phyloP scores from a whole-genome alignment of 192 early-diverging fungal species.

The Gorgonomyces haynaldii region DNA sequence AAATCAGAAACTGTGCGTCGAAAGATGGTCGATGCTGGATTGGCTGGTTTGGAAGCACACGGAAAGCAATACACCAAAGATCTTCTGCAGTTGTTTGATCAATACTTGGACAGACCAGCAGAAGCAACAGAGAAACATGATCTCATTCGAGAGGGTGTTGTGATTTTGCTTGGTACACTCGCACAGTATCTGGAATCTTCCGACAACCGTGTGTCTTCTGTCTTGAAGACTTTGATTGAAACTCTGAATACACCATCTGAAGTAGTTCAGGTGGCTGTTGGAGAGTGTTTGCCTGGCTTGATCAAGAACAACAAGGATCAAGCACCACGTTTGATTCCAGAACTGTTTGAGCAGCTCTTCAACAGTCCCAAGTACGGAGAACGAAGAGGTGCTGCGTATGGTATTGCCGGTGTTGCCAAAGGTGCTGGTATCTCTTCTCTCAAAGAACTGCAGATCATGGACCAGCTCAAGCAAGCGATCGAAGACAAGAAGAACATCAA shows the following conservation, averaged over 20 bases:
- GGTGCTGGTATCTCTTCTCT: conserved; percentile 79
- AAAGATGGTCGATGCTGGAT: conserved; percentile 76
- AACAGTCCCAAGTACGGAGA: conserved; percentile 67
- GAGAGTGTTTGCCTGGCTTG: conserved; percentile 86
- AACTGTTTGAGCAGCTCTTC: conserved; percentile 59
- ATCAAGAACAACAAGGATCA: conserved; percentile 59
- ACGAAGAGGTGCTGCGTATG: conserved; percentile 89
- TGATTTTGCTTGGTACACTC: conserved; percentile 82
- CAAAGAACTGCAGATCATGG: conserved; percentile 75
- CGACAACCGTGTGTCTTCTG: conserved; percentile 62
- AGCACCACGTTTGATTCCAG: conserved; percentile 45
- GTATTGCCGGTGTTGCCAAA: conserved; percentile 86
- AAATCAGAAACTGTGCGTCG: conserved; percentile 62
- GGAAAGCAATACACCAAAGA: conserved; percentile 54
- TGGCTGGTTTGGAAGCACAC: conserved; percentile 60
- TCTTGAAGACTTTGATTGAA: conserved; percentile 77
- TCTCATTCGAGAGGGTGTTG: conserved; percentile 78
- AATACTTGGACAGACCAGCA: conserved; percentile 61
- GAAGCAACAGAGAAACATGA: conserved; percentile 66
- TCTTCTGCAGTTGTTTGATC: conserved; percentile 68
- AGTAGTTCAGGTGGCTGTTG: conserved; percentile 84
- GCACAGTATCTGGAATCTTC: conserved; percentile 72
- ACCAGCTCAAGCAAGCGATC: conserved; percentile 63
- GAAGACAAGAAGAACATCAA: conserved; percentile 65
- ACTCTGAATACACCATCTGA: conserved; percentile 90